Base-by-base conservation (phyloP, 108 stramenopile genomes). In the Aurantiochytrium sp. region DNA sequence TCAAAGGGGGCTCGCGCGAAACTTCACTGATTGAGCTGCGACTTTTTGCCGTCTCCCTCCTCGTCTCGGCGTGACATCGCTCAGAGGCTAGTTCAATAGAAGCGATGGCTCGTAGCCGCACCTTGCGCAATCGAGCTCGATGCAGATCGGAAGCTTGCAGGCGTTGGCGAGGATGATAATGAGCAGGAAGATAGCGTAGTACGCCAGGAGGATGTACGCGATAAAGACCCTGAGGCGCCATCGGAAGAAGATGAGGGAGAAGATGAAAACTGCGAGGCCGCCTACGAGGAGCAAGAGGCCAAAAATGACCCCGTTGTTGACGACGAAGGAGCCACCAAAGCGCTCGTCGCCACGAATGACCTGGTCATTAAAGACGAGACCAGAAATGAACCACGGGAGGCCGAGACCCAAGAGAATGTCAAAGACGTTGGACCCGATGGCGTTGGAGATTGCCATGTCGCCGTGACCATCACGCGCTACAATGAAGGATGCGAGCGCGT, bases 401-500 rank as follows among this genome's bases (percentile, higher is more conserved):
- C 90, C 90, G 32, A 90, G 59, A 5, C 88, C 87, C 8, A 90
- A 3, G 24, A 68, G 86, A 37, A 87, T 88, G 85, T 87, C 87
- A 55, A 90, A 85, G 6, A 86, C 55, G 22, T 90, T 88, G 34
- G 87, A 87, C 15, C 90, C 90, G 36, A 90, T 19, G 21, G 87
- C 90, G 69, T 90, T 90, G 65, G 68, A 86, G 12, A 90, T 65
- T 4, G 86, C 90, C 90, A 90, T 90, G 54, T 85, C 85, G 3
- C 87, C 90, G 54, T 88, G 68, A 4, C 90, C 90, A 27, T 86
- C 39, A 22, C 86, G 55, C 5, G 88, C 88, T 17, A 59, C 88
- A 36, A 89, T 37, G 2, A 89, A 41, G 1, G 53, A 37, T 4
- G 85, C 54, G 85, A 69, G 73, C 8, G 55, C 55, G 21, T 73